Evolutionary conservation across 495 filamentous ascomycete genomes (phyloP), one percentile per base, ranked within the genome.

Genomic region (Xylaria palmicola): DNA sequence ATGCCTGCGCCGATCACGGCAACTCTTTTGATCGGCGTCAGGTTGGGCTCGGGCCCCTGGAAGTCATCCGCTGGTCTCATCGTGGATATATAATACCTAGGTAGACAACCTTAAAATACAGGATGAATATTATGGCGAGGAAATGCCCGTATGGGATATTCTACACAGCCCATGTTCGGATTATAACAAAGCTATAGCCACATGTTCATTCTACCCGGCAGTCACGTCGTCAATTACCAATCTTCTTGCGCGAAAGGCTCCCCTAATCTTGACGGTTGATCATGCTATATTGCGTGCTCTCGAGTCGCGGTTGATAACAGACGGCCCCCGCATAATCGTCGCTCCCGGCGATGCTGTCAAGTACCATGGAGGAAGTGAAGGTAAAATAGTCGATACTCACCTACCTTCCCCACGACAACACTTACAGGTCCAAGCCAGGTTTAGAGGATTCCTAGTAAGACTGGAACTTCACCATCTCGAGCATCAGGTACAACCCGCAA

Each of bases 1-100:
- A 90, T 85, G 8, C 88, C 87, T 27, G 86, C 87, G 3, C 88
- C 88, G 57, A 91, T 86, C 15, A 91, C 81, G 10, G 86, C 88
- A 1, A 89, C 83, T 27, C 69, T 71, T 37, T 75, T 75, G 37
- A 78, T 76, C 24, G 45, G 24, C 40, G 32, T 70, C 13, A 50
- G 56, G 41, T 19, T 26, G 64, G 60, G 59, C 54, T 56, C 20
- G 29, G 19, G 30, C 40, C 54, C 32, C 24, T 40, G n/a, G 6
- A n/a, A 50, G 32, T 22, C 32, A 19, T 26, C 22, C 3, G 15
- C 26, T n/a, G 6, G 22, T 22, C 45, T 41, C 56, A 51, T 51
- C 22, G 41, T 59, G 34, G 26, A 26, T n/a, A 49, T 48, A 19
- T 17, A 39, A 15, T 13, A 26, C 1, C 10, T 41, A 32, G 17